These are phyloP conservation scores for Exserohilum rostratum DNA, from an alignment of 2,329 filamentous ascomycete species.

Conservation along the genomic window DNA sequence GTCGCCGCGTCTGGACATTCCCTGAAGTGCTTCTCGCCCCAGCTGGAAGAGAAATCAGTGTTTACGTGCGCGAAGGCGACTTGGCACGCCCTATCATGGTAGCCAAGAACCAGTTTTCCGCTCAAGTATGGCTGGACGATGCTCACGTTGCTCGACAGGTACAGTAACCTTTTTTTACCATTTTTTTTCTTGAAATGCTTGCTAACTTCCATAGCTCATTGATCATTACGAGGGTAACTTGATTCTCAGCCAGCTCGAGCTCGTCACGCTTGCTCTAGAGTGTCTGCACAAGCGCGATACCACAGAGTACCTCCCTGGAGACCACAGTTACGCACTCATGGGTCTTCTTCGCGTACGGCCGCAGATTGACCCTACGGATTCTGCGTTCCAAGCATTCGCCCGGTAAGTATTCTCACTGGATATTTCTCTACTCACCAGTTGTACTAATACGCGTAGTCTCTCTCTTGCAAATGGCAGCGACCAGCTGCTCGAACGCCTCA, in stretches of 20 bases:
- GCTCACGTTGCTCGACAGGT: conserved; percentile 42
- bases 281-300: conserved; percentile 51
- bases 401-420: conserved; percentile 22
- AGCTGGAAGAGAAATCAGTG: conserved; percentile 32
- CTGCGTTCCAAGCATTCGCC: conserved; percentile 56
- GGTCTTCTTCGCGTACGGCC: conserved; percentile 53
- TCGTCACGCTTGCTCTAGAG: conserved; percentile 50
- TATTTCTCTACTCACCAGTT: not conserved
- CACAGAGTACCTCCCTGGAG: conserved; percentile 46
- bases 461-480: conserved; percentile 56
- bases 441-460: conserved; percentile 32
- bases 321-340: conserved; percentile 56
- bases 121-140: conserved; percentile 50
- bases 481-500: conserved; percentile 53
- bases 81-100: conserved; percentile 30
- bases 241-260: conserved; percentile 50
- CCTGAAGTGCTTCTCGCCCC: conserved; percentile 52
- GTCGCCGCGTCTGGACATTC: conserved; percentile 55
- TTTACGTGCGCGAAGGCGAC: conserved; percentile 43
- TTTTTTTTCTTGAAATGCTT: not conserved
- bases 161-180: not conserved
- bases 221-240: conserved; percentile 55
- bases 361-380: conserved; percentile 47
- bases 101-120: conserved; percentile 51
- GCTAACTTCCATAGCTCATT: conserved; percentile 44